Percentiles rank a stretch among this genome's conserved stretches.
Conservation (phyloP, 2,329 filamentous ascomycete species). For the Botrytis pseudocinerea region DNA sequence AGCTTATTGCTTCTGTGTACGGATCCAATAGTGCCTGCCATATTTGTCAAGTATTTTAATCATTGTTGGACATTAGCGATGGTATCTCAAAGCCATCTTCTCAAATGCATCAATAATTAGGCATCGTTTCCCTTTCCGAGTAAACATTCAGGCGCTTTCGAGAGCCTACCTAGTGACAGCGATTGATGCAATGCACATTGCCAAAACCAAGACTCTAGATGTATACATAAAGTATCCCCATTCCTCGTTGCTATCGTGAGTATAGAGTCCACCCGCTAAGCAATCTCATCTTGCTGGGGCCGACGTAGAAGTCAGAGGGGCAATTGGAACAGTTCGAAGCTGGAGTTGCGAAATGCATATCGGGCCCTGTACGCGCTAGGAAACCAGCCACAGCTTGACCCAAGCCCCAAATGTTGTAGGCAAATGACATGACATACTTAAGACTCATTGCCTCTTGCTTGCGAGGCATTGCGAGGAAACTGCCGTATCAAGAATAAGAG, state of each 20-base stretch:
- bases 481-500: slow-evolving; percentile 50
- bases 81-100: slow-evolving; percentile 53
- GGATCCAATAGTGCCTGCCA: slow-evolving; percentile 39
- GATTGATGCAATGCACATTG: slow-evolving; percentile 54
- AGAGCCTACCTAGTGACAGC: slow-evolving; percentile 52
- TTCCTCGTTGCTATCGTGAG: slow-evolving; percentile 53
- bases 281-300: slow-evolving; percentile 50
- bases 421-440: slow-evolving; percentile 43
- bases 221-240: slow-evolving; percentile 60
- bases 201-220: slow-evolving; percentile 53
- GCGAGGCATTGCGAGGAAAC: slow-evolving; percentile 45
- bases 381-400: slow-evolving; percentile 39
- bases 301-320: slow-evolving; percentile 2
- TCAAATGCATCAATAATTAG: slow-evolving; percentile 50
- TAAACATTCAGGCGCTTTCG: slow-evolving; percentile 59
- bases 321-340: background rate
- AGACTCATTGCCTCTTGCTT: slow-evolving; percentile 61
- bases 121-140: slow-evolving; percentile 54
- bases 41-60: slow-evolving; percentile 51
- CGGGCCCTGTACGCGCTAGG: slow-evolving; percentile 34
- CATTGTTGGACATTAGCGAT: slow-evolving; percentile 53
- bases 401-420: slow-evolving; percentile 44
- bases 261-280: slow-evolving; percentile 43
- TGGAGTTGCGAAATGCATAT: slow-evolving; percentile 25
- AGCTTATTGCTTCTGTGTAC: slow-evolving; percentile 40